Conservation (phyloP, 345 rosid species). For the Bruguiera sexangula region DNA sequence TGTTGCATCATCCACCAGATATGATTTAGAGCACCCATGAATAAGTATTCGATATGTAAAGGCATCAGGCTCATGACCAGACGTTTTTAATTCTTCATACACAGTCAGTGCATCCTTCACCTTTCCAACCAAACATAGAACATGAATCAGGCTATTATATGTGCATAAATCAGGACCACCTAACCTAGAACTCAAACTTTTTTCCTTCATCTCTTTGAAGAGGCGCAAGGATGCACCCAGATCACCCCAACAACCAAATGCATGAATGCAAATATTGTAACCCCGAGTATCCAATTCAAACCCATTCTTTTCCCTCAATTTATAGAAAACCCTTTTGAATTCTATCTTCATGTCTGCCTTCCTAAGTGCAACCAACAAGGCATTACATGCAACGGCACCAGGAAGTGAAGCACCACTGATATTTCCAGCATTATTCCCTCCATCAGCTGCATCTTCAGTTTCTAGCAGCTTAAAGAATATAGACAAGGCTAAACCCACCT, state of each 20-base stretch:
- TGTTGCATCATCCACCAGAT: slow-evolving; percentile 62
- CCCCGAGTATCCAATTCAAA: slow-evolving; percentile 67
- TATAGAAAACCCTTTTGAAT: slow-evolving; percentile 47
- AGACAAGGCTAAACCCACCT: slow-evolving; percentile 52
- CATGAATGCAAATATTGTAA: slow-evolving; percentile 79
- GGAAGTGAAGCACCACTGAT: slow-evolving; percentile 36
- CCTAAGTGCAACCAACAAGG: slow-evolving; percentile 59
- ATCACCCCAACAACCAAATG: slow-evolving; percentile 87
- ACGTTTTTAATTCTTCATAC: slow-evolving; percentile 71
- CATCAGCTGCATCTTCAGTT: slow-evolving; percentile 18
- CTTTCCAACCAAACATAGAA: slow-evolving; percentile 66
- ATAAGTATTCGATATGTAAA: slow-evolving; percentile 63
- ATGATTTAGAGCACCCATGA: slow-evolving; percentile 76
- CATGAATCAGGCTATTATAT: slow-evolving; percentile 78
- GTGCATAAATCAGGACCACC: slow-evolving; percentile 76
- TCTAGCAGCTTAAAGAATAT: slow-evolving; percentile 69
- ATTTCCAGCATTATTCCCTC: slow-evolving; percentile 8
- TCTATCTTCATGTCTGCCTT: slow-evolving; percentile 56
- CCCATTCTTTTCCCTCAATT: slow-evolving; percentile 38
- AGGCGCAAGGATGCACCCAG: slow-evolving; percentile 53
- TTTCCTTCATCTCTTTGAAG: slow-evolving; percentile 76
- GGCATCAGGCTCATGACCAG: slow-evolving; percentile 83
- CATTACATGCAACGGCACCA: slow-evolving; percentile 56
- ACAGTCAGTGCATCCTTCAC: slow-evolving; percentile 67
- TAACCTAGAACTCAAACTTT: slow-evolving; percentile 33